These are phyloP conservation scores for Neonectria neomacrospora DNA, from an alignment of 2,329 filamentous ascomycete species.

Conservation along the genomic window DNA sequence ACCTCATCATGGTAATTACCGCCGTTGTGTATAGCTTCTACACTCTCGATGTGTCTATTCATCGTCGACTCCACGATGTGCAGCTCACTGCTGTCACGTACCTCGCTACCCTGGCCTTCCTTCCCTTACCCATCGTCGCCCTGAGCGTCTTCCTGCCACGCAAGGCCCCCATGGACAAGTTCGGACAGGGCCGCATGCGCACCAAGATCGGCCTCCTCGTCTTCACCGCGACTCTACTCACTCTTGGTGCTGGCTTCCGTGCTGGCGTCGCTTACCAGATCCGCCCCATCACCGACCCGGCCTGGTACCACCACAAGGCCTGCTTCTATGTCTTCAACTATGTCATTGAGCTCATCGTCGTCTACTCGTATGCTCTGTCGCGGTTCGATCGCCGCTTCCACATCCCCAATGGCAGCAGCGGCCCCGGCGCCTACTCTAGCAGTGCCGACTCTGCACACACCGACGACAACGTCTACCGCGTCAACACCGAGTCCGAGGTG, in stretches of 20 bases:
- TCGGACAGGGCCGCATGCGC: slow-evolving; percentile 72
- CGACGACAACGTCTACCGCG: slow-evolving; percentile 30
- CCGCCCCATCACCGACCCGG: slow-evolving; percentile 63
- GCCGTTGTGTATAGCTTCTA: slow-evolving; percentile 74
- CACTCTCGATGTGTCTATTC: slow-evolving; percentile 65
- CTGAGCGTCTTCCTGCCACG: slow-evolving; percentile 63
- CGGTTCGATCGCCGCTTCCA: slow-evolving; percentile 82
- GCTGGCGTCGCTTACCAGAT: slow-evolving; percentile 66
- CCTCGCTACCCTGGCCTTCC: slow-evolving; percentile 65
- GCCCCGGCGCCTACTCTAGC: slow-evolving; percentile 62
- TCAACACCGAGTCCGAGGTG: slow-evolving; percentile 39
- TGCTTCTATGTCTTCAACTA: slow-evolving; percentile 87
- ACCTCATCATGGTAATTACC: slow-evolving; percentile 74
- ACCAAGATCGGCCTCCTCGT: slow-evolving; percentile 75
- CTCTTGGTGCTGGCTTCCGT: slow-evolving; percentile 76
- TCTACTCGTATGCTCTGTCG: slow-evolving; percentile 72
- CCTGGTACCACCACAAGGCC: slow-evolving; percentile 76
- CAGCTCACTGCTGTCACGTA: slow-evolving; percentile 75
- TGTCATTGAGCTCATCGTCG: slow-evolving; percentile 75
- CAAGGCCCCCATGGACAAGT: slow-evolving; percentile 58
- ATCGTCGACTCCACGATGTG: slow-evolving; percentile 67
- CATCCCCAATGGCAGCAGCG: slow-evolving; percentile 75
- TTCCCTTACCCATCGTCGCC: slow-evolving; percentile 67
- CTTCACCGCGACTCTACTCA: slow-evolving; percentile 67
- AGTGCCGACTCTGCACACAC: slow-evolving; percentile 18